Base-by-base conservation (phyloP, 148 eudicot species). In the Silene uniflora region DNA sequence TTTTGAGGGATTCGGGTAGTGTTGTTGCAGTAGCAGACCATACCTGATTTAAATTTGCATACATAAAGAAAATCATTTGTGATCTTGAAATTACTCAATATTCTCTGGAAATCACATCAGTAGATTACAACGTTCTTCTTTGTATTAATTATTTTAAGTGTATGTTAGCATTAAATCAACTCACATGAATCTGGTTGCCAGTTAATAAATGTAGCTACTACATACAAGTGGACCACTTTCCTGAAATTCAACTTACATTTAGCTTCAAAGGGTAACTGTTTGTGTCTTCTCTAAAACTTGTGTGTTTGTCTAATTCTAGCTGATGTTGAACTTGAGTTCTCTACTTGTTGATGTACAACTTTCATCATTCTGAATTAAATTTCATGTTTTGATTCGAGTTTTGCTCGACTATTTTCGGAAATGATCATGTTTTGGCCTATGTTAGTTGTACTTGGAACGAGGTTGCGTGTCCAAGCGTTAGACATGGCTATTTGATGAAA, bases 111-210 rank as follows among this genome's bases (percentile, higher is more conserved):
- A 69, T 80, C 63, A 42, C 71, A 83, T 80, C 79, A 77, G 78
- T 81, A 79, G 75, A 39, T 83, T 85, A 67, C 71, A 81, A 73
- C 82, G 76, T 82, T 78, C 76, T 52, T 73, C 75, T 75, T 78
- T 78, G 80, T 9, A 73, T 75, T 66, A 68, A 67, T 59, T 69
- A 66, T 66, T 14, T 65, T 61, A 61, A 13, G 39, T 44, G 74
- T 73, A 81, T 66, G 84, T 84, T 76, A 76, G 94, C 98, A 91
- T 88, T 93, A 76, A 91, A 83, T 88, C 68, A 76, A 75, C 61
- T 91, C 98, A 93, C 97, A 88, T 88, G 98, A 86, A 75, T 83
- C 78, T 83, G 88, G 84, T 87, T 78, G 86, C 80, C 83, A 75
- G 82, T 62, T 75, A 81, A 39, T 73, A 69, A 79, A 79, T 84